Conservation (phyloP, 139 green algal genomes). For the Pycnococcus provasolii region DNA sequence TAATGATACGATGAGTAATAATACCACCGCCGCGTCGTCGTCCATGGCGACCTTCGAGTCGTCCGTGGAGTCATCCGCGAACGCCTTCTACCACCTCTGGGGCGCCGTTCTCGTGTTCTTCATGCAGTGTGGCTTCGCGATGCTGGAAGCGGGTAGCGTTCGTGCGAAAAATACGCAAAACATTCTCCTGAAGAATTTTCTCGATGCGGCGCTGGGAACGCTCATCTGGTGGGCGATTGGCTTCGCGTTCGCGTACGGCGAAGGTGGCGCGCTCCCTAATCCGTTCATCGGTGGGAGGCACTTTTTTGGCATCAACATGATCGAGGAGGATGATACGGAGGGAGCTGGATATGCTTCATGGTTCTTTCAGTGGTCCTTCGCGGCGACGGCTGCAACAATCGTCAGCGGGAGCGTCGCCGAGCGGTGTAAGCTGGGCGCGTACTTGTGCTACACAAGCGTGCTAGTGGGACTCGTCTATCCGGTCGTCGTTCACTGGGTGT, state of each 20-base stretch:
- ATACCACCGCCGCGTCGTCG: too few relatives aligned
- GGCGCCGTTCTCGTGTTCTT: constrained; percentile 56
- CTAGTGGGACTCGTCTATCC: constrained; percentile 40
- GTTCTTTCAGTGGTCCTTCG: constrained; percentile 36
- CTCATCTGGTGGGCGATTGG: constrained; percentile 42
- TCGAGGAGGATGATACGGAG: background rate
- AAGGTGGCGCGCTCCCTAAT: background rate
- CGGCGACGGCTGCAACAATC: constrained; percentile 47
- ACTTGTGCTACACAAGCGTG: constrained; percentile 36
- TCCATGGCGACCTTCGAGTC: too few relatives aligned
- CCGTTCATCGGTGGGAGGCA: background rate
- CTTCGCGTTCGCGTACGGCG: constrained; percentile 48
- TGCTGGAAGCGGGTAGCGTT: constrained; percentile 55
- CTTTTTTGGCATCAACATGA: background rate
- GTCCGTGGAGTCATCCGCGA: background rate
- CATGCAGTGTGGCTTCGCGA: constrained; percentile 63
- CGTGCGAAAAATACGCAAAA: constrained; percentile 66
- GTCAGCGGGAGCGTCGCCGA: constrained; percentile 45
- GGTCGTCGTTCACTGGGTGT: constrained; percentile 36
- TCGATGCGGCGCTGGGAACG: constrained; percentile 52
- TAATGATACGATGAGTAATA: too few relatives aligned
- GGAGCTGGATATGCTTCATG: constrained; percentile 33
- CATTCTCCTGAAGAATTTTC: constrained; percentile 62
- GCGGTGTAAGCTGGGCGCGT: constrained; percentile 33
- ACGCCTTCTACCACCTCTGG: constrained; percentile 37